Evolutionary conservation across 2,329 filamentous ascomycete species (phyloP), one percentile per base, ranked within the genome.

Genomic region (Alternaria conjuncta): DNA sequence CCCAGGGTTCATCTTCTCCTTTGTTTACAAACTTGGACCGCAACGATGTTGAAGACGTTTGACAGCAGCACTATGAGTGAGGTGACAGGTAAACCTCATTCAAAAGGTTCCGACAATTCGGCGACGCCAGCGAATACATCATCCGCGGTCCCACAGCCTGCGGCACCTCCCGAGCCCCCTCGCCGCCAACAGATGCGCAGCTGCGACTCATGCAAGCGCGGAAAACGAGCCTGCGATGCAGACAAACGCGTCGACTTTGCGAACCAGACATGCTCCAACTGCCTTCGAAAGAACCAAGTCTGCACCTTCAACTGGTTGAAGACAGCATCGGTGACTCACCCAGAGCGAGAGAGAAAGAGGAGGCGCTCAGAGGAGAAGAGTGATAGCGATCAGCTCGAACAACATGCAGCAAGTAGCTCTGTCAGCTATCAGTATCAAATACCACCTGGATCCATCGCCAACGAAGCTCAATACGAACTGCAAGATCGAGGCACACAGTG

Each of bases 121-220:
- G 18, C 44, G 21, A 25, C 30, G 15, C 15, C 21, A n/a, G 12
- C 51, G 18, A 21, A 46, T 49, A 13, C 28, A 25, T 5, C 58
- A 8, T 25, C 36, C 44, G 44, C 30, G 28, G 30, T 25, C 51
- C 30, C 54, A 30, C 51, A 47, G n/a, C 18, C 44, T 23, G n/a
- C 51, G 25, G n/a, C 30, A 45, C 26, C 18, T 6, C 44, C 51
- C 6, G 23, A 50, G 5, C 58, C 51, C 20, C 58, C 57, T 45
- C 57, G 57, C 21, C 61, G 61, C 23, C 61, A 60, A 9, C 63
- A 65, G 28, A 50, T 50, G 26, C 78, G 81, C 43, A 82, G 81
- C 60, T 84, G 82, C 64, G 82, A 84, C 60, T 80, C 81, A 54
- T 84, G 82, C 64, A 76, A 81, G 36, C 80, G 79, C 61, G 81